These are phyloP conservation scores for Galerina marginata DNA, from an alignment of 768 basidiomycete species.

Conservation along the genomic window DNA sequence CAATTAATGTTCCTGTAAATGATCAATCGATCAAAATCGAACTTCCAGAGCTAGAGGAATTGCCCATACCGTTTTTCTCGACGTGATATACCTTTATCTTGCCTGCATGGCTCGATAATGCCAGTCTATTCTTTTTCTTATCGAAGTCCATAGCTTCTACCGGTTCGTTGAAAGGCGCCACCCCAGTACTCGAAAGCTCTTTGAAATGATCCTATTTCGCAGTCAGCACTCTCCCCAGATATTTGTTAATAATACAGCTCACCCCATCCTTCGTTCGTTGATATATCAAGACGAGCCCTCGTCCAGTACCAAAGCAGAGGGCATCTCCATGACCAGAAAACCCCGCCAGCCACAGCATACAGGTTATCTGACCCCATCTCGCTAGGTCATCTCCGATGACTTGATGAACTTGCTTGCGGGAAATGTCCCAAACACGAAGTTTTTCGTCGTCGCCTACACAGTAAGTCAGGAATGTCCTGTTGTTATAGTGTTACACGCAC, in stretches of 20 bases:
- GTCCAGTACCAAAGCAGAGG: constrained; percentile 12
- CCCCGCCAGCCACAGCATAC: constrained; percentile 3
- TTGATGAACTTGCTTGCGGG: background rate
- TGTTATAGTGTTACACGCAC: background rate
- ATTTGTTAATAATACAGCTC: too few relatives aligned
- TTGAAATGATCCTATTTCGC: background rate
- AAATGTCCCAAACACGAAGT: constrained; percentile 9
- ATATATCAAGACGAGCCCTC: constrained; percentile 7
- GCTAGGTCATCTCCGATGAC: background rate
- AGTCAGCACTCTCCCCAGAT: background rate
- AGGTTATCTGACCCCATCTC: constrained; percentile 17
- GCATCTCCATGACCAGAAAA: background rate
- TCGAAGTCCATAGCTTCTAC: constrained; percentile 10
- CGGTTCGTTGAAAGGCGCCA: constrained; percentile 6
- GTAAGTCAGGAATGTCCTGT: background rate
- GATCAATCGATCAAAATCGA: too few relatives aligned
- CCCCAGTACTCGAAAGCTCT: constrained; percentile 4
- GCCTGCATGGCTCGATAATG: constrained; percentile 5
- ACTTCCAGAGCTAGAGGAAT: background rate
- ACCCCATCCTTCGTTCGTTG: too few relatives aligned
- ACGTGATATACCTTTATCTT: constrained; percentile 7
- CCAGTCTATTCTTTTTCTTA: background rate
- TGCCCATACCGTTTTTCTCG: constrained; percentile 6
- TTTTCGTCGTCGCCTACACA: constrained; percentile 9
- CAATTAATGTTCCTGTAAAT: background rate